phyloP scores from a whole-genome alignment of 1,139 yeast species.

The Suhomyces bolitotheri region DNA sequence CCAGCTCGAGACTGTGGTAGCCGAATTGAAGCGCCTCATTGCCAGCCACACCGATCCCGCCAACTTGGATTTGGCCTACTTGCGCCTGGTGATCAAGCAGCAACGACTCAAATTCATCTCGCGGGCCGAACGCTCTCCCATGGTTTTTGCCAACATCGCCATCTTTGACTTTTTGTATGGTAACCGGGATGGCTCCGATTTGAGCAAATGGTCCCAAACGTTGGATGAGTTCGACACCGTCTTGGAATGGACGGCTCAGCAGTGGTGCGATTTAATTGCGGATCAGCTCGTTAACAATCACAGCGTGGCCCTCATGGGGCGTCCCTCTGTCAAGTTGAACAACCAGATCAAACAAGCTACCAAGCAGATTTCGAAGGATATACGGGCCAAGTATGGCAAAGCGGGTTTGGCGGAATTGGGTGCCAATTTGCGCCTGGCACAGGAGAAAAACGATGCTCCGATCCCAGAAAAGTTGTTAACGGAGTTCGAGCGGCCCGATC shows the following conservation, averaged over 20 bases:
- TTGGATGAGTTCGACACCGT: slow-evolving; percentile 63
- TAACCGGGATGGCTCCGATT: slow-evolving; percentile 55
- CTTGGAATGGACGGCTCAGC: slow-evolving; percentile 56
- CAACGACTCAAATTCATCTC: slow-evolving; percentile 63
- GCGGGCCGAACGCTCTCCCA: slow-evolving; percentile 66
- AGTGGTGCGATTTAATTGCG: slow-evolving; percentile 65
- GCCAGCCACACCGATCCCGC: slow-evolving; percentile 47
- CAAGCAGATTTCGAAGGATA: slow-evolving; percentile 48
- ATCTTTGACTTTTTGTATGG: slow-evolving; percentile 84
- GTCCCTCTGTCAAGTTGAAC: slow-evolving; percentile 70
- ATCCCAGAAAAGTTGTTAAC: slow-evolving; percentile 70
- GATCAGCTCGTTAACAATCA: slow-evolving; percentile 61
- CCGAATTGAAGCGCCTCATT: slow-evolving; percentile 52
- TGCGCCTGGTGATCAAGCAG: slow-evolving; percentile 68
- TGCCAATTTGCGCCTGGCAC: slow-evolving; percentile 58
- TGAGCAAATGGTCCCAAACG: slow-evolving; percentile 54
- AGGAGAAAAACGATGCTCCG: slow-evolving; percentile 63
- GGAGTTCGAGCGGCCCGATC: slow-evolving; percentile 70
- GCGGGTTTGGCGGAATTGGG: slow-evolving; percentile 59
- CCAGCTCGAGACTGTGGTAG: slow-evolving; percentile 53
- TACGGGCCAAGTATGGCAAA: slow-evolving; percentile 55
- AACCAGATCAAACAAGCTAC: slow-evolving; percentile 52
- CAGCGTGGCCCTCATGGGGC: slow-evolving; percentile 73
- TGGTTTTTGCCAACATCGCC: slow-evolving; percentile 62
- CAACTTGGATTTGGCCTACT: slow-evolving; percentile 61